phyloP scores from a whole-genome alignment of 106 monocot species.

The Allium fistulosum region DNA sequence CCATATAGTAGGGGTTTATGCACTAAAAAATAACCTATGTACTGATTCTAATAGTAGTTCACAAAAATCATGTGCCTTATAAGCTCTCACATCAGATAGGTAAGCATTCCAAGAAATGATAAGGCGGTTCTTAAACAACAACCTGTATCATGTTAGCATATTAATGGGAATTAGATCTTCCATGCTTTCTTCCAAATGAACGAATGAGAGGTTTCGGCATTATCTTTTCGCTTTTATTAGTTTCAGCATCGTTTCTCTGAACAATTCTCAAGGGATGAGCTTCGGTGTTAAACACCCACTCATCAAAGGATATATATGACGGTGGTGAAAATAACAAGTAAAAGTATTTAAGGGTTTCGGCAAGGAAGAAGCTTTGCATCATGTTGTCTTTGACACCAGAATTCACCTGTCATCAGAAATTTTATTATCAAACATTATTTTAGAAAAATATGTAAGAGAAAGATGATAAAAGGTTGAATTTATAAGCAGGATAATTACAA shows the following conservation, averaged over 20 bases:
- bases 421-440: not conserved
- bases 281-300: conserved; percentile 99
- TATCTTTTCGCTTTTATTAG: conserved; percentile 9
- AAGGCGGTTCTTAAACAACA: no score
- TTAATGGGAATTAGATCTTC: conserved; percentile 12
- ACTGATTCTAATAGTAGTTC: no score
- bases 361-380: conserved; percentile 98
- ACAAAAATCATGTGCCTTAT: no score
- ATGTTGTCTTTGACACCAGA: conserved; percentile 79
- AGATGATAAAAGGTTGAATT: not conserved
- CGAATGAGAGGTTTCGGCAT: conserved; percentile 16
- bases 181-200: conserved; percentile 38
- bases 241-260: conserved; percentile 17
- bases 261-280: conserved; percentile 87
- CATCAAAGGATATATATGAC: conserved; percentile 82
- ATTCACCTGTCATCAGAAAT: conserved; percentile 46
- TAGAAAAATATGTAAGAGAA: not conserved
- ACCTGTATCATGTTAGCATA: no score
- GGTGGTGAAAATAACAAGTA: conserved; percentile 95
- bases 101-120: no score
- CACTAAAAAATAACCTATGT: no score
- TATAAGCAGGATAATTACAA: not conserved
- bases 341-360: conserved; percentile 94
- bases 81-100: no score
- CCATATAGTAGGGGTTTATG: no score